These are phyloP conservation scores for Colletotrichum tanaceti DNA, from an alignment of 2,329 filamentous ascomycete species.

Conservation along the genomic window DNA sequence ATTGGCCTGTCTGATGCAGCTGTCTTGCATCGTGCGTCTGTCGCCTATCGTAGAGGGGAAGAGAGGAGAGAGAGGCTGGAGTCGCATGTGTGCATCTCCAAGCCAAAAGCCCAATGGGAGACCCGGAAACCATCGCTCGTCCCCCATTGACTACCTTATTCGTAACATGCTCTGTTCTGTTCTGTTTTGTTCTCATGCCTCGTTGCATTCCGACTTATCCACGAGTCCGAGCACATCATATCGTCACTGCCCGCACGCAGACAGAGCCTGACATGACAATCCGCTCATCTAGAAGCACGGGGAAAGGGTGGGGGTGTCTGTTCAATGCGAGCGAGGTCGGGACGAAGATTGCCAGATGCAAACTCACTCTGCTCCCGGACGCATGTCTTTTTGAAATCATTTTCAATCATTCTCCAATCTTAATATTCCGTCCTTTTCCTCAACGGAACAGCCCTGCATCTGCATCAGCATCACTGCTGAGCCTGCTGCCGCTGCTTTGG, in stretches of 20 bases:
- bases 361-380: constrained; percentile 22
- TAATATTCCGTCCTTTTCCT: not conserved
- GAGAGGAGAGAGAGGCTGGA: not conserved
- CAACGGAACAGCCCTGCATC: constrained; percentile 2
- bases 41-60: not conserved
- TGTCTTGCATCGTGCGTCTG: constrained; percentile 12
- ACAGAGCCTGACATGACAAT: too few relatives aligned
- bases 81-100: not conserved
- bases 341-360: constrained; percentile 31
- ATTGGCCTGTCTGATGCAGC: constrained; percentile 10
- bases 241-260: too few relatives aligned
- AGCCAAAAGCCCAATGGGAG: not conserved
- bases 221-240: too few relatives aligned
- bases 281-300: not conserved
- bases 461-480: too few relatives aligned
- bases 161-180: too few relatives aligned
- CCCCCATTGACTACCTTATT: not conserved
- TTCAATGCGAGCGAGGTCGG: constrained; percentile 17
- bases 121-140: constrained; percentile 6
- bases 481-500: not conserved
- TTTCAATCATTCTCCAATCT: too few relatives aligned
- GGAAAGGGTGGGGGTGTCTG: not conserved
- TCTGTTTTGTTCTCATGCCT: too few relatives aligned
- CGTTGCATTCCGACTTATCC: too few relatives aligned
- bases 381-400: constrained; percentile 17